Evolutionary conservation across 169 alveolate species (phyloP).

Genomic region (Plasmodium berghei): DNA sequence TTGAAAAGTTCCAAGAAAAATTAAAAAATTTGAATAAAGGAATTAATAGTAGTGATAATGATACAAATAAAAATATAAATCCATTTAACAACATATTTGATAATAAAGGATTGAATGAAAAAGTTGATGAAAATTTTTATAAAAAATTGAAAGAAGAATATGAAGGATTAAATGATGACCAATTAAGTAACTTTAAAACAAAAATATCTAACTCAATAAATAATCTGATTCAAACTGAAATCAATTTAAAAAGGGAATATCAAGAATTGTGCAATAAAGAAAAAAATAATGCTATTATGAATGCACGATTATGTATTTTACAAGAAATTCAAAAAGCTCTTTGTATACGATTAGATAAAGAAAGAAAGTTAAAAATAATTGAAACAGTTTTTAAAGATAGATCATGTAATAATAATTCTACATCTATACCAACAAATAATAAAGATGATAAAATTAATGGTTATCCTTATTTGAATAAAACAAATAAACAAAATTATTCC

Average conservation of each 20-base stretch:
- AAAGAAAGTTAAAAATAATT: constrained; percentile 54
- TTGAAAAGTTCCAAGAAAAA: constrained; percentile 50
- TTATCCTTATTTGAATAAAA: neutral
- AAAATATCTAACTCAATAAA: constrained; percentile 65
- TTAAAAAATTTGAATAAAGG: constrained; percentile 33
- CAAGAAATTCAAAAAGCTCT: constrained; percentile 73
- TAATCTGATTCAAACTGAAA: constrained; percentile 54
- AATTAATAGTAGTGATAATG: neutral
- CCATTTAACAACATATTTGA: constrained; percentile 33
- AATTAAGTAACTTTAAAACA: constrained; percentile 42
- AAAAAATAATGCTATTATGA: constrained; percentile 64
- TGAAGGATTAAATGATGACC: constrained; percentile 41
- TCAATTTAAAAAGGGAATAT: constrained; percentile 59
- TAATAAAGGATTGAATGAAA: constrained; percentile 49
- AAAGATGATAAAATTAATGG: neutral
- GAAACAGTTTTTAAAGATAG: constrained; percentile 56
- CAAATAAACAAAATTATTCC: neutral
- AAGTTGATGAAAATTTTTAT: constrained; percentile 69
- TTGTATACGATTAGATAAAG: constrained; percentile 65
- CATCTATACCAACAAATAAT: neutral
- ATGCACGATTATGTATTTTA: constrained; percentile 50
- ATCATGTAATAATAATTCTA: too few relatives aligned
- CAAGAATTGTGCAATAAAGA: constrained; percentile 69
- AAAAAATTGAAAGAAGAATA: constrained; percentile 72
- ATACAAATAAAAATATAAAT: constrained; percentile 9